Base-by-base conservation (phyloP, 1,284 basidiomycete species). In the Termitomyces sp. region DNA sequence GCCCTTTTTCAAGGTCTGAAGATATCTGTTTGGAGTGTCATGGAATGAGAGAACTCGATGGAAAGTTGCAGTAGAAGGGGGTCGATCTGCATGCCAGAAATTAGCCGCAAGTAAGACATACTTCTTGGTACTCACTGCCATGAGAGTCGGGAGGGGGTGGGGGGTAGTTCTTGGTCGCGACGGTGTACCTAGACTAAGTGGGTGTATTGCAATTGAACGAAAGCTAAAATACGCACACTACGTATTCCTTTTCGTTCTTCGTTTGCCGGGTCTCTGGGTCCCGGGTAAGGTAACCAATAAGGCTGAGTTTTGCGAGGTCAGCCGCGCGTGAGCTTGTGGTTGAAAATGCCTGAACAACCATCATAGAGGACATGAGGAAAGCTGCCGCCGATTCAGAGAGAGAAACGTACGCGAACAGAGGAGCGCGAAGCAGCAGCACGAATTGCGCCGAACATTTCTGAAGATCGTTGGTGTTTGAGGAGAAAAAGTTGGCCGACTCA, bases 41-140 rank as follows among this genome's bases (percentile, higher is more conserved):
- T 72, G 72, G 74, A 92, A 92, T 33, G 85, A 90, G 50, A 90
- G 66, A 48, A 93, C 65, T 45, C 81, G 74, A 65, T 93, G 91
- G 82, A 85, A 93, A 26, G 86, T 86, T 2, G 85, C 80, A 33
- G 72, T 74, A 1, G 77, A 62, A 26, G 78, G 73, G 10, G 70
- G 65, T 47, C 83, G 80, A 55, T 79, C 88, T 90, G 34, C 15
- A 50, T 24, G 13, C 48, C 47, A 59, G 12, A 41, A 46, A 34
- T 50, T 15, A 54, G 38, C 28, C 43, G 44, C 33, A 13, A 46
- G 24, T 7, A 21, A 26, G 0, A 51, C 13, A 51, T 43, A 50
- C 24, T 33, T 42, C 31, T 19, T 59, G 53, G 38, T 33, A 71
- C 78, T 52, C 67, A 88, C 87, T 75, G 67, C 85, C 84, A 60